Conservation (phyloP, 73 alveolate genomes). For the Tetrahymena elliotti region DNA sequence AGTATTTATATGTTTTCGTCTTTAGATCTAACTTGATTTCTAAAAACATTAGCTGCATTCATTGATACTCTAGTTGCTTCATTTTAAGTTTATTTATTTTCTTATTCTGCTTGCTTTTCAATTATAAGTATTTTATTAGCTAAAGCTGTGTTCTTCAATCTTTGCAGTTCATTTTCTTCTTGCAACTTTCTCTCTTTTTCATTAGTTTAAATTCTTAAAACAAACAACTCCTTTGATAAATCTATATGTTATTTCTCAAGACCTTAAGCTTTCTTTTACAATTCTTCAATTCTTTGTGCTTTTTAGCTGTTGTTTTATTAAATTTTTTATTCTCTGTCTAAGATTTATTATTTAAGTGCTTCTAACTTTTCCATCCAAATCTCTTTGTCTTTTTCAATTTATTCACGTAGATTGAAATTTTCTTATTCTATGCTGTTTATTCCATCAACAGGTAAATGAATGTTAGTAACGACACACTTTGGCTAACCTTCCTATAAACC, state of each 20-base stretch:
- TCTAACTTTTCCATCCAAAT: neutral
- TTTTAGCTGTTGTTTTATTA: neutral
- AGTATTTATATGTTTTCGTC: neutral
- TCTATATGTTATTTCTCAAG: neutral
- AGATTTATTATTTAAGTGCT: neutral
- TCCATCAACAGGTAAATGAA: neutral
- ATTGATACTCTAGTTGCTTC: neutral
- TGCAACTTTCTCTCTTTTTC: neutral
- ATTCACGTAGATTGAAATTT: neutral
- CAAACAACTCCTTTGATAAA: neutral
- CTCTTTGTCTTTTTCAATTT: neutral
- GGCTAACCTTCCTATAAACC: neutral
- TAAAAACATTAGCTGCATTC: neutral
- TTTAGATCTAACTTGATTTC: neutral
- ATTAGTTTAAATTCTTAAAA: neutral
- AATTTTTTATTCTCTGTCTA: neutral
- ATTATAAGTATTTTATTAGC: neutral
- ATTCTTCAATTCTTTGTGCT: neutral
- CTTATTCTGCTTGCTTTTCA: neutral
- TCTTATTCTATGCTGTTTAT: neutral
- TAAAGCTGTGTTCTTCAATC: neutral
- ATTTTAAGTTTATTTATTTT: neutral
- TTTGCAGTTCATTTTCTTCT: neutral
- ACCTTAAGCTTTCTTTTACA: neutral
- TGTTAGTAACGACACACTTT: neutral